phyloP scores from a whole-genome alignment of 768 basidiomycete genomes.

The Infundibulicybe gibba region DNA sequence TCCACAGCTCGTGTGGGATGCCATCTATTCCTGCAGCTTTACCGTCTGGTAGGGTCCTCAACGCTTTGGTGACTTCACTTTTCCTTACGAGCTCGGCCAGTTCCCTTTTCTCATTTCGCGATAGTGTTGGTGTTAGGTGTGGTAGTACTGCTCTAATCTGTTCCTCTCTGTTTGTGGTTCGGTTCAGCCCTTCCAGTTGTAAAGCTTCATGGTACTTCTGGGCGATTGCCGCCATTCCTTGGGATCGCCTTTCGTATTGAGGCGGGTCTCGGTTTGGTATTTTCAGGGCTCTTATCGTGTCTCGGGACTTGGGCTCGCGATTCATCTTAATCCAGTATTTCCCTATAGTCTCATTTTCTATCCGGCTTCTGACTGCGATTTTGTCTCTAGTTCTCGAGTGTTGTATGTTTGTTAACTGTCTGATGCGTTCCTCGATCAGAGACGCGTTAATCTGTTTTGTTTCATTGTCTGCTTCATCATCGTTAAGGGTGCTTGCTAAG shows the following conservation, averaged over 20 bases:
- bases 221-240: constrained; percentile 4
- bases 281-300: constrained; percentile 5
- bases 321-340: constrained; percentile 8
- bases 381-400: constrained; percentile 3
- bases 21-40: too few relatives aligned
- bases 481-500: neutral
- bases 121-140: neutral
- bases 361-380: constrained; percentile 2
- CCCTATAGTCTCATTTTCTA: constrained; percentile 7
- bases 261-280: neutral
- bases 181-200: neutral
- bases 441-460: neutral
- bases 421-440: constrained; percentile 2
- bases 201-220: constrained; percentile 1
- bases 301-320: constrained; percentile 7
- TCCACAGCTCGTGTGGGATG: constrained; percentile 22
- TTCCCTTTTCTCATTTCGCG: neutral
- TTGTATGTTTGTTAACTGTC: constrained; percentile 1
- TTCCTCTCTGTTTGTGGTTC: neutral
- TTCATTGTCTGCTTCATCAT: neutral
- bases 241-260: neutral
- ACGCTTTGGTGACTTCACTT: constrained; percentile 7
- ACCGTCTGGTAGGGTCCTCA: constrained; percentile 5
- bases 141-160: neutral
- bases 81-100: too few relatives aligned